A percentile compares a stretch with the other conserved stretches of the same genome.
Evolutionary conservation across 1,284 basidiomycete genomes (phyloP).

Genomic region (Naganishia albida): DNA sequence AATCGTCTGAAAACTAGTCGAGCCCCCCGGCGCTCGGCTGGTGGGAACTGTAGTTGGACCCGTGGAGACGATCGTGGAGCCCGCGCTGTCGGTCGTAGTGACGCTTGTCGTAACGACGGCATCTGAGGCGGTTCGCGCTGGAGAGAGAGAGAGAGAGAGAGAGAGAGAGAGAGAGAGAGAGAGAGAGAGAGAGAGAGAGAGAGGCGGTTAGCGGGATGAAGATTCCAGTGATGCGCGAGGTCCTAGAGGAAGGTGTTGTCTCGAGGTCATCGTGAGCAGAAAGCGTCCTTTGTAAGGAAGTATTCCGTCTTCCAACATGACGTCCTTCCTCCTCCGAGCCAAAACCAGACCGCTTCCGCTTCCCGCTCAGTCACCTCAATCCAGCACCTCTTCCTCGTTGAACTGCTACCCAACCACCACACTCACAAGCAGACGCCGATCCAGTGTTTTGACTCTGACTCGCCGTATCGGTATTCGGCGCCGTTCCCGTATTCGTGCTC

Average conservation of each 20-base stretch:
- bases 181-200: slow-evolving; percentile 1
- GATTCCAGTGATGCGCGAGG: not conserved
- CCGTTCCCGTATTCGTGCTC: not conserved
- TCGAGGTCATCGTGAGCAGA: not conserved
- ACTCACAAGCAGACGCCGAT: not conserved
- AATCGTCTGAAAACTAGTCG: slow-evolving; percentile 19
- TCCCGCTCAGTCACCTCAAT: no score
- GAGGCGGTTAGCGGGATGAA: not conserved
- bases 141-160: not conserved
- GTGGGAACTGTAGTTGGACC: slow-evolving; percentile 14
- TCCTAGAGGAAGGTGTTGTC: not conserved
- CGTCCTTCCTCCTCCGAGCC: not conserved
- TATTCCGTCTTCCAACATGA: not conserved
- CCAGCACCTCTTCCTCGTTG: not conserved
- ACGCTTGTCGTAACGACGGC: slow-evolving; percentile 14
- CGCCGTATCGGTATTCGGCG: not conserved
- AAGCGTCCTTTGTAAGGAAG: not conserved
- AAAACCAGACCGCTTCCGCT: no score
- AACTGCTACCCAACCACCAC: not conserved
- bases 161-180: not conserved
- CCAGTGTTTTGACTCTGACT: not conserved
- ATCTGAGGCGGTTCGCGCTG: slow-evolving; percentile 2
- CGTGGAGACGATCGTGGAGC: slow-evolving; percentile 5
- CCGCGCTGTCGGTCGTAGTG: slow-evolving; percentile 7
- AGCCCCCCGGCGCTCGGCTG: not conserved